Evolutionary conservation across 768 basidiomycete species (phyloP).

Genomic region (Pulveroboletus sp.): DNA sequence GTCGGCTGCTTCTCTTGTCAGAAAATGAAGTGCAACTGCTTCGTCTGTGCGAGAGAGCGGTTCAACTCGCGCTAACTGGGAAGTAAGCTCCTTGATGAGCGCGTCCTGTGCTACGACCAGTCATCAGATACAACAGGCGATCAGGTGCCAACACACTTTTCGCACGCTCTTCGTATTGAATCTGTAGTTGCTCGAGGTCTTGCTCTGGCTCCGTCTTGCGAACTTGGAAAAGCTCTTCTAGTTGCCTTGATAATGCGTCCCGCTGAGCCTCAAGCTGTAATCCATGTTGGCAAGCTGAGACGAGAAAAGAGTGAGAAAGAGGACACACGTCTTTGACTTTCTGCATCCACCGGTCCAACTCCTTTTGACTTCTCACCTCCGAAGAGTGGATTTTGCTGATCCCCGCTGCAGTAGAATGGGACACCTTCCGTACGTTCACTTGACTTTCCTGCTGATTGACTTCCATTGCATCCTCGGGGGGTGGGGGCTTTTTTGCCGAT

Average conservation of each 20-base stretch:
- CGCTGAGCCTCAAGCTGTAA: conserved; percentile 37
- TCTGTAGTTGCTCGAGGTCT: conserved; percentile 42
- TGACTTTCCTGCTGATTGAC: conserved; percentile 6
- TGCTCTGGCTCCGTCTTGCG: conserved; percentile 65
- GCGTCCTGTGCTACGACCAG: conserved; percentile 49
- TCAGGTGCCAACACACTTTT: conserved; percentile 38
- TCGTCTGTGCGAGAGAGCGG: conserved; percentile 49
- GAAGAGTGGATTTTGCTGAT: conserved; percentile 11
- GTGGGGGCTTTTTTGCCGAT: conserved; percentile 3
- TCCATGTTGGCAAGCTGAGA: background rate
- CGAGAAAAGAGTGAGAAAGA: background rate
- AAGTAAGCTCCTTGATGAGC: conserved; percentile 42
- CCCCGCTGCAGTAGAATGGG: conserved; percentile 5
- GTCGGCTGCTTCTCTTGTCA: conserved; percentile 71
- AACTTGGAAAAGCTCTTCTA: conserved; percentile 55
- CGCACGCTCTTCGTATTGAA: conserved; percentile 47
- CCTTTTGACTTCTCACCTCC: conserved; percentile 14
- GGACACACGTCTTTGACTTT: conserved; percentile 24
- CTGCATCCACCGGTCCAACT: conserved; percentile 30
- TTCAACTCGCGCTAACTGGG: conserved; percentile 50
- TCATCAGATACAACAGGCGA: conserved; percentile 1
- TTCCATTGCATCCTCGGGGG: conserved; percentile 13
- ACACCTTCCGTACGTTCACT: background rate
- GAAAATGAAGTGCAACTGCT: conserved; percentile 52
- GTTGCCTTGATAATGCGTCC: conserved; percentile 44